These are phyloP conservation scores for Fusarium liriodendri DNA, from an alignment of 2,329 filamentous ascomycete genomes.

Conservation along the genomic window DNA sequence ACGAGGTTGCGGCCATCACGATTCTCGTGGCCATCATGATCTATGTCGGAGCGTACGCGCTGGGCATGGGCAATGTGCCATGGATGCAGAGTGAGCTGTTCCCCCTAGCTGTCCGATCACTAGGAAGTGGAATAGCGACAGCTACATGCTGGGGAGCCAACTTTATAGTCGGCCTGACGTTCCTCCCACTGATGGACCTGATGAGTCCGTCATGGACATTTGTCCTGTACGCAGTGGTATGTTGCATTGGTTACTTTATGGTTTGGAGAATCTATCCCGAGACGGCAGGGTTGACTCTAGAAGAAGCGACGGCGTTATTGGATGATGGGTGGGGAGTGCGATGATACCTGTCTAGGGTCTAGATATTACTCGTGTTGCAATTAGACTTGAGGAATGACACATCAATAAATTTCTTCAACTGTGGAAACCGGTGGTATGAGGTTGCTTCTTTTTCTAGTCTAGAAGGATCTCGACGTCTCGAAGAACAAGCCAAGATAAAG, in stretches of 20 bases:
- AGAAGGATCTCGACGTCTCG: slow-evolving; percentile 22
- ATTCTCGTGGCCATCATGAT: slow-evolving; percentile 82
- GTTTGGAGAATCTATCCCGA: slow-evolving; percentile 87
- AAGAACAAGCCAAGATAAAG: neutral
- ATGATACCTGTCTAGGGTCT: slow-evolving; percentile 42
- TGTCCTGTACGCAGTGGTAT: slow-evolving; percentile 80
- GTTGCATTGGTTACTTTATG: slow-evolving; percentile 72
- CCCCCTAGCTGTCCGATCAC: slow-evolving; percentile 76
- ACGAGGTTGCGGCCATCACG: slow-evolving; percentile 57
- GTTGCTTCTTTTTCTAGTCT: slow-evolving; percentile 13
- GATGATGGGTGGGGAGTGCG: slow-evolving; percentile 79
- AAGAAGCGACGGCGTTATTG: slow-evolving; percentile 80
- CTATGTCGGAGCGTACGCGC: slow-evolving; percentile 87
- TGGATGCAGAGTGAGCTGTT: slow-evolving; percentile 98
- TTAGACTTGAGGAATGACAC: slow-evolving; percentile 3
- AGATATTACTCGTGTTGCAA: neutral
- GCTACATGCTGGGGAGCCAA: slow-evolving; percentile 90
- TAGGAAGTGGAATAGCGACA: slow-evolving; percentile 79
- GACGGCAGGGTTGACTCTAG: slow-evolving; percentile 82
- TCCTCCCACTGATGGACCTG: slow-evolving; percentile 85
- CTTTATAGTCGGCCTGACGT: slow-evolving; percentile 86
- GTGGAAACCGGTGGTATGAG: neutral
- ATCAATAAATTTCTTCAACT: neutral
- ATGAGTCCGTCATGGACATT: slow-evolving; percentile 83
- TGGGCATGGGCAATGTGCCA: slow-evolving; percentile 90